Evolutionary conservation across 208 protist species (phyloP).

Genomic region (Leishmania arabica): DNA sequence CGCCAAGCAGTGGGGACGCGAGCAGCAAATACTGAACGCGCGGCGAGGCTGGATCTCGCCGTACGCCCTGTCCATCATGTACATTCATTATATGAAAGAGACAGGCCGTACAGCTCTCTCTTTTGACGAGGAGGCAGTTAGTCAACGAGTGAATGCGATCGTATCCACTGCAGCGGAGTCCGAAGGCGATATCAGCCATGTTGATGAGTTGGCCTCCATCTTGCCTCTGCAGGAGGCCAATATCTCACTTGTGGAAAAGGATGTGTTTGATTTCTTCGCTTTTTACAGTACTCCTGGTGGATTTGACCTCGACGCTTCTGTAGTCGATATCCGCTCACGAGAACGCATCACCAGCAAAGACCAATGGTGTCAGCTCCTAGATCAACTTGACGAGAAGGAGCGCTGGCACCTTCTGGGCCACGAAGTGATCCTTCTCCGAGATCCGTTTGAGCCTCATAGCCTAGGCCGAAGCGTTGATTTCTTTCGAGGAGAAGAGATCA

Average conservation of each 20-base stretch:
- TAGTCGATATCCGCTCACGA: slow-evolving; percentile 72
- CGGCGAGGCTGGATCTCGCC: slow-evolving; percentile 83
- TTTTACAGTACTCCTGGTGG: slow-evolving; percentile 46
- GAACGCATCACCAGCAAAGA: slow-evolving; percentile 50
- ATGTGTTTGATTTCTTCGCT: slow-evolving; percentile 60
- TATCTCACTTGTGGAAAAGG: slow-evolving; percentile 33
- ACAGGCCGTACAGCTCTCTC: slow-evolving; percentile 31
- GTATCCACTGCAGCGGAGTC: slow-evolving; percentile 6
- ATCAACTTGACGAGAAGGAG: slow-evolving; percentile 31
- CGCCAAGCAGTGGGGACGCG: slow-evolving; percentile 71
- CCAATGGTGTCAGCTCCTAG: slow-evolving; percentile 47
- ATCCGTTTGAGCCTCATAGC: slow-evolving; percentile 80
- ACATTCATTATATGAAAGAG: slow-evolving; percentile 71
- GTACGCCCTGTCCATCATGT: slow-evolving; percentile 84
- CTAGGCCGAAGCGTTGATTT: slow-evolving; percentile 84
- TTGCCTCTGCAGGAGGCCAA: slow-evolving; percentile 35
- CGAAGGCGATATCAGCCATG: slow-evolving; percentile 7
- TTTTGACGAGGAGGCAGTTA: slow-evolving; percentile 45
- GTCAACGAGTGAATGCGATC: slow-evolving; percentile 19
- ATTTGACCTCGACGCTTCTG: slow-evolving; percentile 76
- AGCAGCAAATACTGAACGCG: slow-evolving; percentile 68
- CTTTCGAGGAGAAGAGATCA: slow-evolving; percentile 68
- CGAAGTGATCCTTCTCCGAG: slow-evolving; percentile 61
- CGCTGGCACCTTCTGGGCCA: slow-evolving; percentile 78
- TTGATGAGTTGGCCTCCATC: slow-evolving; percentile 34